Evolutionary conservation across 257 asterid species (phyloP).

Genomic region (Solanum bulbocastanum): DNA sequence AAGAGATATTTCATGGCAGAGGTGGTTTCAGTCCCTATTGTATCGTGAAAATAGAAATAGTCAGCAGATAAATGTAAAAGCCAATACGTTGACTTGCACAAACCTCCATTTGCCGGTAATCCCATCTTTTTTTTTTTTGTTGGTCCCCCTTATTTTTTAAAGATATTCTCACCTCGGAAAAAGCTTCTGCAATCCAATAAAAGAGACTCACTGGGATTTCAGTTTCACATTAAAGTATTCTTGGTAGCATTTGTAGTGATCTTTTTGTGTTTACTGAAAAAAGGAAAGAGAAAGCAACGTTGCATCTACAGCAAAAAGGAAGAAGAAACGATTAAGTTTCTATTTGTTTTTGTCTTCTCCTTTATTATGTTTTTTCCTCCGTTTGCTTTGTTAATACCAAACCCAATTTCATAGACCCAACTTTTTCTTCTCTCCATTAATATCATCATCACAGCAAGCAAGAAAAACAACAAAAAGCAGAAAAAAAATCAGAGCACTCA

Average conservation of each 20-base stretch:
- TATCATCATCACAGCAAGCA: neutral
- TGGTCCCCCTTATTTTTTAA: neutral
- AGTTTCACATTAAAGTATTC: slow-evolving; percentile 12
- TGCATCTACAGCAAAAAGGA: neutral
- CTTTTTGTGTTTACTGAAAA: neutral
- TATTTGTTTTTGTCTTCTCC: neutral
- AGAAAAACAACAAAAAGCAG: neutral
- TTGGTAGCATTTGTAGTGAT: slow-evolving; percentile 29
- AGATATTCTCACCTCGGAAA: slow-evolving; percentile 4
- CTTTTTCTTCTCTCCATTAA: neutral
- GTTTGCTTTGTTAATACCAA: neutral
- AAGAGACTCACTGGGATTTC: slow-evolving; percentile 25
- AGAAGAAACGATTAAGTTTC: neutral
- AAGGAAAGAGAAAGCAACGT: neutral
- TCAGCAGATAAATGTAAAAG: slow-evolving; percentile 6
- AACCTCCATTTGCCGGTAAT: slow-evolving; percentile 44
- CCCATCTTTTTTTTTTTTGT: neutral
- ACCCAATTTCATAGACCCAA: neutral
- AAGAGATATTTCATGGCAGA: slow-evolving; percentile 5
- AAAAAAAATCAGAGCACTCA: neutral
- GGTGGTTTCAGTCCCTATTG: neutral
- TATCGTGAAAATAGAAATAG: neutral
- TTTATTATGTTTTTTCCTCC: neutral
- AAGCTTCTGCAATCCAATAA: slow-evolving; percentile 3
- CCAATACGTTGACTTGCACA: slow-evolving; percentile 42